Evolutionary conservation across 352 stramenopile species (phyloP), one percentile per base, ranked within the genome.

Genomic region (Phytopythium litorale): DNA sequence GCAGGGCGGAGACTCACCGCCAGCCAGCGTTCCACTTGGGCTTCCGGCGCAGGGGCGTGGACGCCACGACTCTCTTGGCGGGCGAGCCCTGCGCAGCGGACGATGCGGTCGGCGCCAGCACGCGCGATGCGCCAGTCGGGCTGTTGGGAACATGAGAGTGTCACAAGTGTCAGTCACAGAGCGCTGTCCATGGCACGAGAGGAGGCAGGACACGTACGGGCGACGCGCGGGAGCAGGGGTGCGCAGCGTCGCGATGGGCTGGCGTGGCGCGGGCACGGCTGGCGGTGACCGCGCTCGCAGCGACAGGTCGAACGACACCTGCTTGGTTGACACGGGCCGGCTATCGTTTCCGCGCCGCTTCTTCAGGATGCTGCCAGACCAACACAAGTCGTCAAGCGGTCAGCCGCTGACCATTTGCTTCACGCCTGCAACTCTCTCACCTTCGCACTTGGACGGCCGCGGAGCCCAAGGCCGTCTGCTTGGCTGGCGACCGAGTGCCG

Each of bases 281-380:
- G 33, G 53, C 53, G 53, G 53, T 16, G 53, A 42, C 56, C 62
- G 51, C 5, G 51, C 54, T 51, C 51, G 62, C 62, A 63, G 45
- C 16, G 68, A 69, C 40, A 75, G 53, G 68, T 87, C 71, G 59
- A 92, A 90, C 21, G 80, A 89, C 3, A 92, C 81, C 68, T 90
- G 81, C 70, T 90, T 92, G 30, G 64, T 62, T n/a, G 48, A 49
- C 33, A 57, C 21, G 0, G 48, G 25, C n/a, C 50, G 66, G 54
- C 25, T 45, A 32, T 60, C 62, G 40, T 70, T 63, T 9, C 70
- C 45, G 54, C 76, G 67, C 55, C 77, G 77, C 62, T 89, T 90
- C 64, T 92, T 92, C 2, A 92, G 70, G 55, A 92, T 92, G 64
- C 83, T 92, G 43, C 5, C 16, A 5, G 2, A 35, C 4, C 19